A percentile compares a stretch with the other conserved stretches of the same genome.
Evolutionary conservation across 2,329 filamentous ascomycete genomes (phyloP).

Genomic region (Verticillium nubilum): DNA sequence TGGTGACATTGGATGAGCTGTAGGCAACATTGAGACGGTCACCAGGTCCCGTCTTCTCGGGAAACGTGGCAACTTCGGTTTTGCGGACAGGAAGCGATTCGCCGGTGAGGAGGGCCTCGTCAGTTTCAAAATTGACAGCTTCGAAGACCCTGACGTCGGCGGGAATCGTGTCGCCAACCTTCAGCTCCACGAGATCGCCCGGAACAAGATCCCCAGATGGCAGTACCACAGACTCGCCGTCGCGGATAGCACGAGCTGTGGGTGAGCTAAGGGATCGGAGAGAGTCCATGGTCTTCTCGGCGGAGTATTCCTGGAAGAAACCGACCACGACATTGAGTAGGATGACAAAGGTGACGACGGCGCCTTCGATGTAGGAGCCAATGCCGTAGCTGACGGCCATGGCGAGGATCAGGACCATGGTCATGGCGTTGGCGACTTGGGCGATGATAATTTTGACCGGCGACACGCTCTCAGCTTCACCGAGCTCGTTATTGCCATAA

Average conservation of each 20-base stretch:
- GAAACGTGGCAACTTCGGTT: constrained; percentile 40
- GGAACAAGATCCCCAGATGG: constrained; percentile 49
- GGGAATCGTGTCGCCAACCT: constrained; percentile 38
- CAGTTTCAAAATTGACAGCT: constrained; percentile 39
- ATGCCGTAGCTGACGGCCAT: constrained; percentile 49
- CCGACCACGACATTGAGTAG: constrained; percentile 47
- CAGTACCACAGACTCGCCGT: constrained; percentile 42
- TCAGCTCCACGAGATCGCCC: constrained; percentile 54
- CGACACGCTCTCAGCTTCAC: constrained; percentile 49
- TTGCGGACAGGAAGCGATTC: constrained; percentile 57
- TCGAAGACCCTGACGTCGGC: constrained; percentile 40
- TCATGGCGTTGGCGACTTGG: constrained; percentile 63
- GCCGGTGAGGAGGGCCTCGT: constrained; percentile 59
- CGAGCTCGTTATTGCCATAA: constrained; percentile 55
- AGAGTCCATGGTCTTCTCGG: constrained; percentile 52
- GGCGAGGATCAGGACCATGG: constrained; percentile 49
- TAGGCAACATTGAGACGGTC: constrained; percentile 60
- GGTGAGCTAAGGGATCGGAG: constrained; percentile 44
- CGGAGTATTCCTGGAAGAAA: constrained; percentile 49
- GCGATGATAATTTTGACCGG: constrained; percentile 53
- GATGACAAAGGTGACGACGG: constrained; percentile 46
- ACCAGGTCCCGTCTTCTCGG: constrained; percentile 48
- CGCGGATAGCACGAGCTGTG: constrained; percentile 43
- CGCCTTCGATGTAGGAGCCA: constrained; percentile 49
- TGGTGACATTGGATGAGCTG: constrained; percentile 57